Base-by-base conservation (phyloP, 371 early-diverging fungal genomes). In the Haplosporangium sp. region DNA sequence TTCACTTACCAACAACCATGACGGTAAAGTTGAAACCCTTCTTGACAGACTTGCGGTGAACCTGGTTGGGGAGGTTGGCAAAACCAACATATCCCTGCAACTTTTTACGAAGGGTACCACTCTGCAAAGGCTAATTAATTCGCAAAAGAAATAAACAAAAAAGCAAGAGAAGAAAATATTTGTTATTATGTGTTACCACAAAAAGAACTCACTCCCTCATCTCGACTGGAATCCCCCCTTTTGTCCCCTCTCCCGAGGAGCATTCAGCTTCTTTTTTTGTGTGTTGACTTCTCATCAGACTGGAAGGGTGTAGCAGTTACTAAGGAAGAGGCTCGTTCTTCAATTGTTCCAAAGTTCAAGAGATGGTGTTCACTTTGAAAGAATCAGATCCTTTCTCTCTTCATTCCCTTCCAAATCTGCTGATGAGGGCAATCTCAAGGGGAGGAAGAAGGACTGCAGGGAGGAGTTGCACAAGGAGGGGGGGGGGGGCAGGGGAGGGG, bases 21-120 rank as follows among this genome's bases (percentile, higher is more conserved):
- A 95, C 76, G 66, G 97, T 98, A 83, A 99, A 99, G 83, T 97
- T 94, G 89, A 99, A 99, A 17, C 99, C 99, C 78, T 96, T 96
- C 87, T 98, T 98, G 64, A 99, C 95, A 10, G 96, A 95, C 86
- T 96, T 97, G 82, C 97, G 94, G 85, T 99, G 98, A 39, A 98
- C 96, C 89, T 99, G 99, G 88, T 98, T 97, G 60, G 99, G 99
- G 67, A 98, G 91, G 85, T 96, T 96, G 83, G 96, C 93, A 84
- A 99, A 98, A 61, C 99, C 99, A 65, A 99, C 99, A 84, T 95
- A 95, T n/a, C 96, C 97, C 69, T 92, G 91, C 65, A 97, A 90
- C 86, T 95, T 91, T 87, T 93, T 94, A 71, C 89, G 88, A n/a
- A 90, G 84, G 19, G 89, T 84, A 57, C 84, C 85, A 57, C 62